A percentile compares a stretch with the other conserved stretches of the same genome.
phyloP scores from a whole-genome alignment of 2,329 filamentous ascomycete genomes.

The Pestalotiopsis fici region DNA sequence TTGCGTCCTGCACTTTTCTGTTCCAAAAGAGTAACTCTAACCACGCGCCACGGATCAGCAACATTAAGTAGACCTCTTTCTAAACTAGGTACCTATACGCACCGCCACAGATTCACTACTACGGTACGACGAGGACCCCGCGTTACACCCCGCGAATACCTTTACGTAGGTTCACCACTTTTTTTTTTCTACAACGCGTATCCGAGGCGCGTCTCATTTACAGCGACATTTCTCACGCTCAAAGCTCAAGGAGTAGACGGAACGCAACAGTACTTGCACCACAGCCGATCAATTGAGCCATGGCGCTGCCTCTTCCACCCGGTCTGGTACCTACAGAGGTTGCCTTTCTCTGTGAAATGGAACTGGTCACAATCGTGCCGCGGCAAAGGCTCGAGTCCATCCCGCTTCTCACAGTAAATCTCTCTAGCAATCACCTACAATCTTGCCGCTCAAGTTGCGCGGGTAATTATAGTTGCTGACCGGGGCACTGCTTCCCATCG shows the following conservation, averaged over 20 bases:
- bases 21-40: not conserved
- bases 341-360: conserved; percentile 96
- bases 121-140: no score
- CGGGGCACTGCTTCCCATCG: conserved; percentile 6
- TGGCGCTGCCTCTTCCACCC: conserved; percentile 31
- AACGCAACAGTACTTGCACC: not conserved
- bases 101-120: not conserved
- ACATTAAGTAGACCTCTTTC: not conserved
- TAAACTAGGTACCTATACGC: not conserved
- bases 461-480: not conserved
- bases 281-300: conserved; percentile 5
- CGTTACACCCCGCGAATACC: not conserved
- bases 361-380: conserved; percentile 88
- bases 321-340: conserved; percentile 83
- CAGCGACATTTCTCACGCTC: not conserved
- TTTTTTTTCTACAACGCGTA: not conserved
- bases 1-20: no score
- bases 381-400: conserved; percentile 87
- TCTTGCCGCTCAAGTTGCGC: not conserved
- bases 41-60: not conserved
- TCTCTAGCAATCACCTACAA: conserved; percentile 22
- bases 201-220: not conserved
- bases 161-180: not conserved
- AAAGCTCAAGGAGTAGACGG: not conserved
- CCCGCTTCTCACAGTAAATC: conserved; percentile 74